phyloP scores from a whole-genome alignment of 495 filamentous ascomycete species.

The Penicillium riverlandense region DNA sequence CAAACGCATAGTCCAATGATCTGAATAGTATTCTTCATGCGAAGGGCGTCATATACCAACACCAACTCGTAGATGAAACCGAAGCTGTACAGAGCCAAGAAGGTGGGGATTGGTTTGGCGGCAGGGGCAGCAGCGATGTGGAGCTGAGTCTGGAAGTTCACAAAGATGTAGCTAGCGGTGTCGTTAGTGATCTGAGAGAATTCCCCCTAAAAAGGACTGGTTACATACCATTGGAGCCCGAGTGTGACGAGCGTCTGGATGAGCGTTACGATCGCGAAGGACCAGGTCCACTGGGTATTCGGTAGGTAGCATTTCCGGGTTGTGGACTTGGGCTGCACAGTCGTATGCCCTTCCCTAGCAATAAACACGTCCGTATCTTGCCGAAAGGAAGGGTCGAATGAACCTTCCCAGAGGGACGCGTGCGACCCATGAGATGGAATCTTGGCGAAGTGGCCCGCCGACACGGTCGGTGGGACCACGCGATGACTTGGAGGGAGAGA shows the following conservation, averaged over 20 bases:
- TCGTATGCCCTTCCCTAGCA: constrained; percentile 47
- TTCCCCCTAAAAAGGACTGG: not conserved
- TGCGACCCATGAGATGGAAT: constrained; percentile 55
- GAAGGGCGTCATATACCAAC: constrained; percentile 85
- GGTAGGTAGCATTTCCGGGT: constrained; percentile 58
- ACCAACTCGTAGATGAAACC: constrained; percentile 88
- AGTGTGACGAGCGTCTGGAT: constrained; percentile 74
- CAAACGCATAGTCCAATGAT: constrained; percentile 91
- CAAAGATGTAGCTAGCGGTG: constrained; percentile 35
- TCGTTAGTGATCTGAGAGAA: not conserved
- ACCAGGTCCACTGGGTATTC: constrained; percentile 79
- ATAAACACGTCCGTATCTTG: constrained; percentile 44
- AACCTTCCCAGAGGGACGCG: constrained; percentile 59
- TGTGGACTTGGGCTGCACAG: constrained; percentile 14
- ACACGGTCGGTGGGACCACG: constrained; percentile 28
- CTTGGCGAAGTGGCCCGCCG: constrained; percentile 45
- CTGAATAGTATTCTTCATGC: constrained; percentile 97
- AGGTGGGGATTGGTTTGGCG: constrained; percentile 71
- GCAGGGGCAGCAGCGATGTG: constrained; percentile 42
- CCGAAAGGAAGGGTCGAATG: constrained; percentile 45
- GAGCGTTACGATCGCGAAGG: constrained; percentile 66
- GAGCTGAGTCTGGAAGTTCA: constrained; percentile 56
- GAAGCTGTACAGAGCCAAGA: constrained; percentile 94
- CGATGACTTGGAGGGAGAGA: constrained; percentile 19
- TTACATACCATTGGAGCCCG: constrained; percentile 81